Evolutionary conservation across 2,329 filamentous ascomycete genomes (phyloP).

Genomic region (Fusarium burgessii): DNA sequence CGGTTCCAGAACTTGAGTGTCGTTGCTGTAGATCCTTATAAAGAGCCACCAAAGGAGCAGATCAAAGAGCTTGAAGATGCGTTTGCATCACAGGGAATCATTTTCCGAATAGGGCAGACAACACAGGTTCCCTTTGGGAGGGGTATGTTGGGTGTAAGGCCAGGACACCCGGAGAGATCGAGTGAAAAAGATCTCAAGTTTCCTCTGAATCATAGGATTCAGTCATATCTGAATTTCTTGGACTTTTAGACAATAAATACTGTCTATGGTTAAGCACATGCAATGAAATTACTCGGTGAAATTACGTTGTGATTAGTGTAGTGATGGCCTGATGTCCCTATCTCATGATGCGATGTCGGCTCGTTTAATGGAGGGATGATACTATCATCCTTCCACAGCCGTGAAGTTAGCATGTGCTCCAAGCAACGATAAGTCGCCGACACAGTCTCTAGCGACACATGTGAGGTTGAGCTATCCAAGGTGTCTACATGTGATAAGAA

Average conservation of each 20-base stretch:
- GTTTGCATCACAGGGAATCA: slow-evolving; percentile 35
- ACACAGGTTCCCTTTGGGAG: slow-evolving; percentile 44
- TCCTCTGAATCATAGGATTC: slow-evolving; percentile 31
- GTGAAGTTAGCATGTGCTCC: neutral
- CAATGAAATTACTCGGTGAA: neutral
- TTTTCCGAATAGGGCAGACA: slow-evolving; percentile 40
- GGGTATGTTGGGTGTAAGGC: slow-evolving; percentile 45
- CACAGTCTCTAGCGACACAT: fast-evolving
- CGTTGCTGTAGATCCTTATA: slow-evolving; percentile 45
- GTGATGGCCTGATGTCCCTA: neutral
- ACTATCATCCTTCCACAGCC: neutral
- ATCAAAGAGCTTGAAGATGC: slow-evolving; percentile 35
- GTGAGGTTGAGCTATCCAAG: neutral
- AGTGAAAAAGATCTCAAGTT: slow-evolving; percentile 37
- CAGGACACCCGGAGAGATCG: slow-evolving; percentile 36
- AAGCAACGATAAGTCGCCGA: fast-evolving
- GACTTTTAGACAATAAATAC: slow-evolving; percentile 8
- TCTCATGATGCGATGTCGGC: neutral
- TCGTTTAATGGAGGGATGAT: neutral
- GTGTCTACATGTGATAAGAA: neutral
- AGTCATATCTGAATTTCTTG: slow-evolving; percentile 28
- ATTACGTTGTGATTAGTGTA: neutral
- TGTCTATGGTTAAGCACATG: slow-evolving; percentile 1
- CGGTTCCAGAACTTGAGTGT: slow-evolving; percentile 40
- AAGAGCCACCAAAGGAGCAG: slow-evolving; percentile 32